These are phyloP conservation scores for Cairneyella variabilis DNA, from an alignment of 495 filamentous ascomycete species.

Conservation along the genomic window DNA sequence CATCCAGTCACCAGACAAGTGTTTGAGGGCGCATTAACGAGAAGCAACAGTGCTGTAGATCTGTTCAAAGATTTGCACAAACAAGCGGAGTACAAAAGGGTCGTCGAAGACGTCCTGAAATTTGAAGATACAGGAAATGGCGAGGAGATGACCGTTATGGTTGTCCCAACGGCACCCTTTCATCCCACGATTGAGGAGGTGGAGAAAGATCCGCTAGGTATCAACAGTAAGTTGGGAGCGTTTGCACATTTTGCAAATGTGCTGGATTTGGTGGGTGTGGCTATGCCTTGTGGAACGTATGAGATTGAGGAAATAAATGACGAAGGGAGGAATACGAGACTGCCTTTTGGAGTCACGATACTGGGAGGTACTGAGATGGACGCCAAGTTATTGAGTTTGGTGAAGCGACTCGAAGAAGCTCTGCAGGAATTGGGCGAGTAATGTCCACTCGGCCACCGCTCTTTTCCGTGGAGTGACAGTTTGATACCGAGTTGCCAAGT, in stretches of 20 bases:
- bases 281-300: conserved; percentile 46
- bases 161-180: conserved; percentile 57
- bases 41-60: conserved; percentile 45
- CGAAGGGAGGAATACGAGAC: conserved; percentile 23
- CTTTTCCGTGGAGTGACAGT: too few species aligned
- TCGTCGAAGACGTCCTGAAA: conserved; percentile 36
- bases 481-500: too few species aligned
- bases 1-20: conserved; percentile 53
- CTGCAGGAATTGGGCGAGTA: conserved; percentile 7
- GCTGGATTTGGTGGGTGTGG: conserved; percentile 56
- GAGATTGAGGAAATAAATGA: conserved; percentile 16
- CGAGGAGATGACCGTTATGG: conserved; percentile 48
- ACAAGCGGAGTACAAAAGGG: conserved; percentile 39
- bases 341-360: conserved; percentile 65
- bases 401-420: conserved; percentile 42
- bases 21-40: conserved; percentile 41
- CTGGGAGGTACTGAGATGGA: conserved; percentile 50
- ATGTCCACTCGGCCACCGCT: too few species aligned
- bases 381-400: conserved; percentile 48
- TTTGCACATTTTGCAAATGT: conserved; percentile 65
- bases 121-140: not conserved
- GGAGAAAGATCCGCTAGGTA: conserved; percentile 46
- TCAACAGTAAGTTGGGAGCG: conserved; percentile 52
- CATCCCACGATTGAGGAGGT: conserved; percentile 57
- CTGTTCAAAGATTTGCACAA: conserved; percentile 49